A percentile compares a stretch with the other conserved stretches of the same genome.
phyloP scores from a whole-genome alignment of 177 flowering plant genomes.

The Vitis hybrid region DNA sequence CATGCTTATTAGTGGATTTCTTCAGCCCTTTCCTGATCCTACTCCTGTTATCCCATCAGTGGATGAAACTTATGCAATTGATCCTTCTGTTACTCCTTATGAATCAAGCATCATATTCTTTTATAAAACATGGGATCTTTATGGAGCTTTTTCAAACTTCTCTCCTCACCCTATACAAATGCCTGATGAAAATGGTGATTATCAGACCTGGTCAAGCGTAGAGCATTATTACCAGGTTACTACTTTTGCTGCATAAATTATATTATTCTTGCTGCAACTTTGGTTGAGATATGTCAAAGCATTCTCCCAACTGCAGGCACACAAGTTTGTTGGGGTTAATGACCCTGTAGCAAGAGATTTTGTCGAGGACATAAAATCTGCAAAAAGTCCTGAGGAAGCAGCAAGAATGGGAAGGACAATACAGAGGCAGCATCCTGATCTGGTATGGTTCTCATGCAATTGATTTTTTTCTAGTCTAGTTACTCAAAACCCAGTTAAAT shows the following conservation, averaged over 20 bases:
- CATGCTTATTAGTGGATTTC: conserved; percentile 93
- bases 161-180: conserved; percentile 84
- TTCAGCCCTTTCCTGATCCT: conserved; percentile 89
- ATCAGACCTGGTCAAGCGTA: conserved; percentile 71
- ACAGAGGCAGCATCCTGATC: conserved; percentile 66
- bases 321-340: conserved; percentile 69
- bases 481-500: neutral
- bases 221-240: conserved; percentile 96
- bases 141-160: conserved; percentile 92
- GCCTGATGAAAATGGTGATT: conserved; percentile 64
- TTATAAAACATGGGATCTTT: conserved; percentile 97
- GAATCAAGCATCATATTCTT: conserved; percentile 84
- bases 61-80: conserved; percentile 77
- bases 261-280: neutral
- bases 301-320: conserved; percentile 53
- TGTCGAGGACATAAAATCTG: conserved; percentile 59
- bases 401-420: conserved; percentile 77
- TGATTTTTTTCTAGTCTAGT: neutral
- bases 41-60: conserved; percentile 78
- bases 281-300: neutral
- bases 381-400: conserved; percentile 95
- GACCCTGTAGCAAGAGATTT: conserved; percentile 57
- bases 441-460: conserved; percentile 44
- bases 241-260: neutral
- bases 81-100: conserved; percentile 66